Evolutionary conservation across 768 basidiomycete species (phyloP).

Genomic region (Mycena amicta): DNA sequence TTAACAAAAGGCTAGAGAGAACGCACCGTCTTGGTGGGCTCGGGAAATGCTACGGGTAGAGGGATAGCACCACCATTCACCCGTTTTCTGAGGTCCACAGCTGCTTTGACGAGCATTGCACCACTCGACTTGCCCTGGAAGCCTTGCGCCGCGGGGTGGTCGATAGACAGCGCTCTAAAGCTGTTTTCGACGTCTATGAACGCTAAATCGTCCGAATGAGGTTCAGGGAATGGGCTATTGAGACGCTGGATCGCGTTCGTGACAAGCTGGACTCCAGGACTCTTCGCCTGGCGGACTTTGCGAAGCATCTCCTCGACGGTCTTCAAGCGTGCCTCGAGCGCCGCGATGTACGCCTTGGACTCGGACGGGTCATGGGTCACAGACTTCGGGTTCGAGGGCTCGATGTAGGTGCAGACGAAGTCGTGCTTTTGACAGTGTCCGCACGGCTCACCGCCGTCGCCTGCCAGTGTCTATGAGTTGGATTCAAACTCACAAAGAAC

Average conservation of each 20-base stretch:
- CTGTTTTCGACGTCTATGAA: slow-evolving; percentile 8
- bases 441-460: slow-evolving; percentile 52
- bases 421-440: slow-evolving; percentile 47
- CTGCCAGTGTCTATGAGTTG: slow-evolving; percentile 24
- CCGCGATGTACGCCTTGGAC: slow-evolving; percentile 1
- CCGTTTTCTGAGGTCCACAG: slow-evolving; percentile 42
- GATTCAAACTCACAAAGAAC: background rate
- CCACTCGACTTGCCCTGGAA: slow-evolving; percentile 35
- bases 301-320: slow-evolving; percentile 7
- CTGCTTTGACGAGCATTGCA: slow-evolving; percentile 33
- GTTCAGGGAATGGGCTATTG: slow-evolving; percentile 3
- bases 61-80: slow-evolving; percentile 20
- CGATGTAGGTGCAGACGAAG: slow-evolving; percentile 46
- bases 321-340: slow-evolving; percentile 15
- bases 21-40: slow-evolving; percentile 6
- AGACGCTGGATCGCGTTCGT: slow-evolving; percentile 2
- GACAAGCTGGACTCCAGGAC: slow-evolving; percentile 1
- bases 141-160: slow-evolving; percentile 17
- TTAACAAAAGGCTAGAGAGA: too few relatives aligned
- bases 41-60: background rate
- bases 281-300: background rate
- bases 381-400: slow-evolving; percentile 41
- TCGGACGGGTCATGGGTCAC: background rate
- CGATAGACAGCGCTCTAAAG: slow-evolving; percentile 6
- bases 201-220: slow-evolving; percentile 10